Base-by-base conservation (phyloP, 768 basidiomycete genomes). In the Amanita inopinata region DNA sequence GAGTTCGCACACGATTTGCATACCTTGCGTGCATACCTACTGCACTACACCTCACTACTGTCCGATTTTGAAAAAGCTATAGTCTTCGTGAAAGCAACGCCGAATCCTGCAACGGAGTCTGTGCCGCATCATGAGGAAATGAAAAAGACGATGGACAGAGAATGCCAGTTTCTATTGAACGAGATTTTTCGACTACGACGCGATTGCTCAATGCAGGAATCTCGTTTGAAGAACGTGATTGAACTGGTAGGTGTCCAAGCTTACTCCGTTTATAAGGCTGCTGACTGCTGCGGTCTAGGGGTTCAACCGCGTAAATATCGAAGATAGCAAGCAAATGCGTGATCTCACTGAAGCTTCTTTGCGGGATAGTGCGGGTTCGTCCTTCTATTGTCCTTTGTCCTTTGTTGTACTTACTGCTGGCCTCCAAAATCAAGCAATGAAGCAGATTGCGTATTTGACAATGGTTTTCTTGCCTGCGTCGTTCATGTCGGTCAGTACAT, bases 401-500 rank as follows among this genome's bases (percentile, higher is more conserved):
- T 18, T 30, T 10, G 23, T 3, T 11, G 14, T 9, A 23, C 9
- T 17, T 10, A 18, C 14, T 43, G 15, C 30, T 24, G 27, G n/a
- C 1, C 9, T 17, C 32, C 4, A 6, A 15, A 43, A n/a, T n/a
- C n/a, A 15, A 48, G 32, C 66, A 62, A 74, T 71, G 69, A 73
- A 69, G 43, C 71, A 79, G 54, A 71, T 80, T 33, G 70, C 77
- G 0, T 80, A 78, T 50, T 59, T 80, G 8, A 72, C 73, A 1
- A 78, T 80, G 75, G 51, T 75, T 14, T 80, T 78, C 56, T 59
- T 80, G 3, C 78, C 78, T 4, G 73, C 74, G 0, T 71, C 70
- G 7, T 73, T 79, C 40, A 58, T 63, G 18, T 65, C 75, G 41
- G 71, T 72, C 52, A 39, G 67, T 46, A 14, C 14, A 12, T 27